Evolutionary conservation across 2,329 filamentous ascomycete genomes (phyloP).

Genomic region (Ilyonectria destructans): DNA sequence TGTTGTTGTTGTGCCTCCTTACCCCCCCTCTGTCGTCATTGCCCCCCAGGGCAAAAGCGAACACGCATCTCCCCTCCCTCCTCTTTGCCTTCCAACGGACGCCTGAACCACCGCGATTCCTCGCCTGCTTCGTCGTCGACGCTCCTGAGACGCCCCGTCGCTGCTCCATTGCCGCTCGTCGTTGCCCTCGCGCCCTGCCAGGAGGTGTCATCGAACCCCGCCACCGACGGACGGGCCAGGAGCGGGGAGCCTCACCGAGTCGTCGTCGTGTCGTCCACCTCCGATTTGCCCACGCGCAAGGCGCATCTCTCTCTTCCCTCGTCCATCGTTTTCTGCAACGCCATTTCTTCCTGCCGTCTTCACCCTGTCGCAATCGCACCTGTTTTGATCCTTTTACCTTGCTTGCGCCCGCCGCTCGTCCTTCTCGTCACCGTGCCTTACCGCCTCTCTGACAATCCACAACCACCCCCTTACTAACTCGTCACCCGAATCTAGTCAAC

Average conservation of each 20-base stretch:
- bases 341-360: constrained; percentile 31
- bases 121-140: constrained; percentile 32
- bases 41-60: constrained; percentile 47
- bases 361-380: constrained; percentile 35
- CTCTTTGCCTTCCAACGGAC: constrained; percentile 27
- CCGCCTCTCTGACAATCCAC: constrained; percentile 39
- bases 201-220: constrained; percentile 47
- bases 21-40: constrained; percentile 61
- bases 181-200: constrained; percentile 33
- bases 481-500: constrained; percentile 46
- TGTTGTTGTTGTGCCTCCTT: constrained; percentile 50
- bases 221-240: constrained; percentile 48
- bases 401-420: constrained; percentile 41
- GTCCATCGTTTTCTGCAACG: constrained; percentile 35
- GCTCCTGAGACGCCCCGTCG: constrained; percentile 28
- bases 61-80: constrained; percentile 44
- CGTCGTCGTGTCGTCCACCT: constrained; percentile 36
- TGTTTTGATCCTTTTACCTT: constrained; percentile 28
- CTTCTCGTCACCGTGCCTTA: constrained; percentile 33
- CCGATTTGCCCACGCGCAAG: constrained; percentile 43
- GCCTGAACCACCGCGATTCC: constrained; percentile 36
- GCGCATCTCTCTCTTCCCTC: constrained; percentile 44
- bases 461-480: constrained; percentile 48
- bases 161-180: constrained; percentile 26
- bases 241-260: constrained; percentile 53